A percentile compares a stretch with the other conserved stretches of the same genome.
phyloP scores from a whole-genome alignment of 768 basidiomycete genomes.

The Cystobasidium tubakii region DNA sequence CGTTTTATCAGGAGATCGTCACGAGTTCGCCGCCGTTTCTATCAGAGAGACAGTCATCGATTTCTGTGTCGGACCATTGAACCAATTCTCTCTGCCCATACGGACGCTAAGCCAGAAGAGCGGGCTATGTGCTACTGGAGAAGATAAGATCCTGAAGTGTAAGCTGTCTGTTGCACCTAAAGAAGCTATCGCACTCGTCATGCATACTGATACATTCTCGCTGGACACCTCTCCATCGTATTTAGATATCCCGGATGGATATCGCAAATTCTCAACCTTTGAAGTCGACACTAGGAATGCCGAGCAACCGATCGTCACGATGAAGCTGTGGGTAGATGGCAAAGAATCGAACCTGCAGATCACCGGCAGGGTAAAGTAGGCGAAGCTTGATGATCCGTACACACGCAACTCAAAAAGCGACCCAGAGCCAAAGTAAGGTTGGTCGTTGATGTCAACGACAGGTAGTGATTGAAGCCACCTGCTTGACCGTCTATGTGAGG shows the following conservation, averaged over 20 bases:
- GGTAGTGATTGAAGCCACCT: too few species aligned
- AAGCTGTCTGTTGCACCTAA: not conserved
- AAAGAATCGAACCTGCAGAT: constrained; percentile 41
- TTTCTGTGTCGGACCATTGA: constrained; percentile 61
- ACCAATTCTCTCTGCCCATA: constrained; percentile 57
- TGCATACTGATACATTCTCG: too few species aligned
- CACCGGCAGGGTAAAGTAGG: too few species aligned
- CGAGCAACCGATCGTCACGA: constrained; percentile 55
- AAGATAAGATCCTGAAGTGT: constrained; percentile 45
- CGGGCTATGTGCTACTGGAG: constrained; percentile 41
- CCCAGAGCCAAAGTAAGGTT: too few species aligned
- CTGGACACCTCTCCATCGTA: too few species aligned
- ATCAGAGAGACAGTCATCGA: constrained; percentile 54
- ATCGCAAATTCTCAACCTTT: constrained; percentile 65
- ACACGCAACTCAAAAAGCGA: too few species aligned
- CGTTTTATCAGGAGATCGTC: constrained; percentile 61
- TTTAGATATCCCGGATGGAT: constrained; percentile 60
- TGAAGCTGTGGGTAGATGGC: constrained; percentile 63
- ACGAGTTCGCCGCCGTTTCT: constrained; percentile 64
- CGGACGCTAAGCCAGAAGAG: constrained; percentile 41
- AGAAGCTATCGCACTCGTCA: too few species aligned
- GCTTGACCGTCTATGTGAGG: too few species aligned
- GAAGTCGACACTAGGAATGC: constrained; percentile 63
- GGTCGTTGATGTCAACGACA: too few species aligned
- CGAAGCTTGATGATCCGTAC: too few species aligned